Base-by-base conservation (phyloP, 2,329 filamentous ascomycete genomes). In the Fusarium oxysporum region DNA sequence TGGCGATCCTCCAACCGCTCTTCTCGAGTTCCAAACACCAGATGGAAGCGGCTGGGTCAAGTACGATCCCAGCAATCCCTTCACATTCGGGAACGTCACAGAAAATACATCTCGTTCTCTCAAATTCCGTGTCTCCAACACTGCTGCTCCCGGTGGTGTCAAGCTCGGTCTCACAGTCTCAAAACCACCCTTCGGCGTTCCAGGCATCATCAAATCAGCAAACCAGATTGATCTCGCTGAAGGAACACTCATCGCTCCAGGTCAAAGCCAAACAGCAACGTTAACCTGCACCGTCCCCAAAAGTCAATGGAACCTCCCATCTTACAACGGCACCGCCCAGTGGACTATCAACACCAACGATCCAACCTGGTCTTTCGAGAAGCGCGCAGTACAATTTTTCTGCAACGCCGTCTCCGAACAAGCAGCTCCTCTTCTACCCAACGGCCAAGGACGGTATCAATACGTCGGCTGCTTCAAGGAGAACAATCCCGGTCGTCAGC, bases 341-440 rank as follows among this genome's bases (percentile, higher is more conserved):
- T 90, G 88, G 89, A 88, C 86, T 0, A 83, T 90, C 75, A 90
- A 90, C 77, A 86, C 86, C 50, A 87, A 89, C 57, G 88, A 90
- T 62, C 84, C 85, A 1, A 78, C 76, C 3, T 83, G 86, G 56
- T 65, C 65, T 32, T 70, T 70, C 2, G 86, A 84, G 33, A 90
- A 90, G 80, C 86, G 88, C 55, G 79, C 81, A 12, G 83, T 90
- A 9, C 79, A 85, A 16, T 90, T 90, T 67, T 77, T 77, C 51
- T 90, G 89, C 65, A 83, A 79, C 10, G 88, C 86, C 2, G 83
- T 88, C 1, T 73, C 87, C 0, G 85, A 88, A 60, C 89, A 90
- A 76, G 85, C 86, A 0, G 82, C 87, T 1, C 87, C 88, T 6
- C 76, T 88, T 55, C 64, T 84, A 10, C 50, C 71, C 2, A 82